Conservation (phyloP, 305 asterid genomes). For the Lippia alba region DNA sequence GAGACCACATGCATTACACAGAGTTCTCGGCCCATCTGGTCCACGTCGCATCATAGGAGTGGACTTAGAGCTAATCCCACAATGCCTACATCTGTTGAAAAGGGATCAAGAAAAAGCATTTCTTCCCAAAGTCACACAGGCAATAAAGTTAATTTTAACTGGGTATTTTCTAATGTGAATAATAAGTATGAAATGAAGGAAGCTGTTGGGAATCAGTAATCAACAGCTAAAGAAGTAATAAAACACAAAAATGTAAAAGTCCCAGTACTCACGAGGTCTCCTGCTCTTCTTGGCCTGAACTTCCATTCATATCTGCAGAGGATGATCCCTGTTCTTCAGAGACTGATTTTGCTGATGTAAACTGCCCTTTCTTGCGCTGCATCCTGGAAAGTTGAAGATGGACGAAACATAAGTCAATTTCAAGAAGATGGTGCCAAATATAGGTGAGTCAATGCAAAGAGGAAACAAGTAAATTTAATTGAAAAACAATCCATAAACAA, state of each 20-base stretch:
- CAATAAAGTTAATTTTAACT: not conserved
- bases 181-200: slow-evolving; percentile 17
- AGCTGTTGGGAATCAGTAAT: not conserved
- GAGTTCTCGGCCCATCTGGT: slow-evolving; percentile 90
- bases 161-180: not conserved
- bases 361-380: slow-evolving; percentile 99
- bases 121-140: slow-evolving; percentile 23
- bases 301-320: slow-evolving; percentile 75
- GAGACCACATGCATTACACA: slow-evolving; percentile 95
- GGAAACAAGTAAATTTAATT: not conserved
- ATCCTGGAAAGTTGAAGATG: slow-evolving; percentile 60
- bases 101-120: slow-evolving; percentile 26
- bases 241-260: slow-evolving; percentile 18
- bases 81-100: slow-evolving; percentile 74
- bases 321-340: slow-evolving; percentile 85
- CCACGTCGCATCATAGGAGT: slow-evolving; percentile 99
- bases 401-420: slow-evolving; percentile 23
- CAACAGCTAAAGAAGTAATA: slow-evolving; percentile 29
- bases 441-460: slow-evolving; percentile 9
- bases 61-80: slow-evolving; percentile 81
- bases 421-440: not conserved
- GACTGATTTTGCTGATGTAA: slow-evolving; percentile 80
- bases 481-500: not conserved
- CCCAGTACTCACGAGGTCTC: slow-evolving; percentile 77
- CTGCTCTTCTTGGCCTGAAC: slow-evolving; percentile 74